Conservation (phyloP, 2,329 filamentous ascomycete genomes). For the Penicillium corylophilum region DNA sequence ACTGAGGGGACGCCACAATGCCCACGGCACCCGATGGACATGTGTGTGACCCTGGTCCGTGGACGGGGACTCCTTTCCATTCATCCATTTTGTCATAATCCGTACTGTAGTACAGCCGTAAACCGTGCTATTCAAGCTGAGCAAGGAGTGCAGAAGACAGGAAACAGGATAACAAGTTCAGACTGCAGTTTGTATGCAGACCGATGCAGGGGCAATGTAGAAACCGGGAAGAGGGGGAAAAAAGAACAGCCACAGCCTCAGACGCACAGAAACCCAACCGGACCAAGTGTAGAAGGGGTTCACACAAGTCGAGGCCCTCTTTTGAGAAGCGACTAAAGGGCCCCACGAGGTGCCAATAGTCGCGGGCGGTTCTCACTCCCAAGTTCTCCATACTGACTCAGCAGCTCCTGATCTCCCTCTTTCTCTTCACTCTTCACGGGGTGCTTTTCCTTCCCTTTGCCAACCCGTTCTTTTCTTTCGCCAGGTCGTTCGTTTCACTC, state of each 20-base stretch:
- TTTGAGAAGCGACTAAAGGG: not conserved
- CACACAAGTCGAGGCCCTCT: not conserved
- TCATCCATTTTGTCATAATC: not conserved
- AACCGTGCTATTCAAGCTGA: constrained; percentile 12
- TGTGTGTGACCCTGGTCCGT: not conserved
- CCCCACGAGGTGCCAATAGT: constrained; percentile 22
- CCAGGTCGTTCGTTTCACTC: constrained; percentile 52
- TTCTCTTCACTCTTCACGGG: constrained; percentile 19
- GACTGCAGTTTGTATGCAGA: constrained; percentile 15
- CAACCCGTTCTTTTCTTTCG: constrained; percentile 33
- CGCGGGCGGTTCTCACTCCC: not conserved
- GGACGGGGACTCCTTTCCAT: not conserved
- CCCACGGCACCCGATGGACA: not conserved
- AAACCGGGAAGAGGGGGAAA: not conserved
- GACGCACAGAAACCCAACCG: constrained; percentile 5
- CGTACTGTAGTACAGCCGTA: constrained; percentile 5
- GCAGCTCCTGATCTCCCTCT: constrained; percentile 26
- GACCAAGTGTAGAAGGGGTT: not conserved
- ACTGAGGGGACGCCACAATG: constrained; percentile 11
- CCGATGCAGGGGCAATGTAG: constrained; percentile 23
- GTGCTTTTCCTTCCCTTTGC: constrained; percentile 26
- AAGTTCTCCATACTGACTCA: constrained; percentile 16
- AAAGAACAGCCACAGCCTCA: not conserved
- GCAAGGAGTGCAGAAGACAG: constrained; percentile 15
- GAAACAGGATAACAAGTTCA: constrained; percentile 1